A percentile compares a stretch with the other conserved stretches of the same genome.
These are phyloP conservation scores for Cocos nucifera DNA, from an alignment of 176 grass and related monocot genomes.

Conservation along the genomic window DNA sequence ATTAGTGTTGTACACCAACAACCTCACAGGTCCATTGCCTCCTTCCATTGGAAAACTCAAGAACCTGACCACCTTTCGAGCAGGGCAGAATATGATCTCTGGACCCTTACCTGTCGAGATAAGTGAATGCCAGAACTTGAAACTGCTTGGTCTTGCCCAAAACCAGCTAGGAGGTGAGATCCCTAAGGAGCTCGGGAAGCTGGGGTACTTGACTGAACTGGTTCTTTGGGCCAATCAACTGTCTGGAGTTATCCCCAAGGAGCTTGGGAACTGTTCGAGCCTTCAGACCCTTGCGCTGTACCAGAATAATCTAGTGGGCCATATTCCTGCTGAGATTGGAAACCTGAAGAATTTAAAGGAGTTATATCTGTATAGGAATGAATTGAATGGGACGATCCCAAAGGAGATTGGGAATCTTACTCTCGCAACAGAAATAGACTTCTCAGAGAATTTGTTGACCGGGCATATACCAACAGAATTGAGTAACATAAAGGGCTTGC, in stretches of 20 bases:
- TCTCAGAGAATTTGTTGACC: slow-evolving; percentile 85
- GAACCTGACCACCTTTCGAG: slow-evolving; percentile 59
- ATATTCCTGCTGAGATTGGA: slow-evolving; percentile 65
- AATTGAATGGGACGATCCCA: slow-evolving; percentile 75
- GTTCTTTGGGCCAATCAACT: slow-evolving; percentile 80
- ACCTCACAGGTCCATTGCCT: slow-evolving; percentile 70
- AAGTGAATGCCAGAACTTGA: slow-evolving; percentile 50
- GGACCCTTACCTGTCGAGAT: slow-evolving; percentile 81
- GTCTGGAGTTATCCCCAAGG: slow-evolving; percentile 54
- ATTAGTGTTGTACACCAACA: slow-evolving; percentile 84
- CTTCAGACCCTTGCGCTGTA: slow-evolving; percentile 72
- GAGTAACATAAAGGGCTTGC: slow-evolving; percentile 52
- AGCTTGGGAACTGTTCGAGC: slow-evolving; percentile 72
- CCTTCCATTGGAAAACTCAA: slow-evolving; percentile 59
- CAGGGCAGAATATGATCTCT: slow-evolving; percentile 80
- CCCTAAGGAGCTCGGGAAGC: slow-evolving; percentile 62
- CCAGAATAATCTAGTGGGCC: slow-evolving; percentile 63
- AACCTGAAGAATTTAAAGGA: slow-evolving; percentile 49
- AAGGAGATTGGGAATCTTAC: slow-evolving; percentile 63
- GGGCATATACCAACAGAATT: slow-evolving; percentile 75
- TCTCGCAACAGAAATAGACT: slow-evolving; percentile 63
- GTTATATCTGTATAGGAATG: slow-evolving; percentile 85
- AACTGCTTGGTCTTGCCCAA: slow-evolving; percentile 83
- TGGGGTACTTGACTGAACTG: slow-evolving; percentile 62
- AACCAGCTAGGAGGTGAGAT: slow-evolving; percentile 62